Base-by-base conservation (phyloP, 2,329 filamentous ascomycete species). In the Cytospora piceicola region DNA sequence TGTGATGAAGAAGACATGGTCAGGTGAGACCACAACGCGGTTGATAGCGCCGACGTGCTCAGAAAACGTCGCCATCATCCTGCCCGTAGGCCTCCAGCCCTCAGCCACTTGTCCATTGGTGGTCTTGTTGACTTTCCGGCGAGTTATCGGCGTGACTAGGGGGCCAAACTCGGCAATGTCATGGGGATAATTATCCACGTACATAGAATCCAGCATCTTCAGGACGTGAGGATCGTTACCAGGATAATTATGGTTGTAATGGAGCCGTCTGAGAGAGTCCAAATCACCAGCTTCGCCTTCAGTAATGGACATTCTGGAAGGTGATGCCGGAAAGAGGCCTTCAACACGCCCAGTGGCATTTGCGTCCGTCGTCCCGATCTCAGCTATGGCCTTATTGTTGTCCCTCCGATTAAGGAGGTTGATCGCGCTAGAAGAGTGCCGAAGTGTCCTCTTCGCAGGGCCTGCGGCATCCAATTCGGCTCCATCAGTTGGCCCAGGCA, bases 1-100 rank as follows among this genome's bases (percentile, higher is more conserved):
- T 0, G 95, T 98, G 64, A 97, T 85, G 77, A 99, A 99, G 79
- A 99, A 99, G 5, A 89, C 81, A 75, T 99, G 94, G 73, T 99
- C 95, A 0, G 94, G 93, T 1, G 95, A 90, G 9, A 93, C 87
- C 2, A 91, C 82, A 14, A 98, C 87, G 12, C 94, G 88, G 73
- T 91, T 97, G 69, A 98, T 87, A 9, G 92, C 86, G 0, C 88
- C 92, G 32, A 84, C 88, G 74, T 99, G 95, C 75, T 99, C 95
- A 1, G 91, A 88, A 73, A 98, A 93, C 0, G 92, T 92, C 2
- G 94, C 93, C 24, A 98, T 90, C 11, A 98, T 83, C 60, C 88
- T 89, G 1, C 95, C 94, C 63, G 89, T 87, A 0, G 95, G 95
- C 69, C 88, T 89, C 95, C 95, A 99, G 3, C 87, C 84, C 39